Percentiles rank a stretch among this genome's conserved stretches.
Evolutionary conservation across 2,329 filamentous ascomycete species (phyloP).

Genomic region (Fusarium haematococcum): DNA sequence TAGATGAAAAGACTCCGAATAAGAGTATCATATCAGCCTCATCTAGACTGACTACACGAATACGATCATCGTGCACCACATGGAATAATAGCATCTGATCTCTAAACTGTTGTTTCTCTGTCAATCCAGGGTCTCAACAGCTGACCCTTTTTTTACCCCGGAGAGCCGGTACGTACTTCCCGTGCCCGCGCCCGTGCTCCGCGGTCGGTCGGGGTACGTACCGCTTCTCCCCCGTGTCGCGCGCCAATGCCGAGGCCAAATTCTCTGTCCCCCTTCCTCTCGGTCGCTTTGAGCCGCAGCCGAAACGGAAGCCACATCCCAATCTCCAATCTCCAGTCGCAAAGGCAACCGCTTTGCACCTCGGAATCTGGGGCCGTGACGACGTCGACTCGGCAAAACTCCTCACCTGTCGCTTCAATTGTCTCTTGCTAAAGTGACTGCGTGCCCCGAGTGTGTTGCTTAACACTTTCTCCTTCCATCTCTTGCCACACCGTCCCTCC

Average conservation of each 20-base stretch:
- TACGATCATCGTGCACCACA: background rate
- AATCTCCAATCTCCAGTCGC: conserved; percentile 24
- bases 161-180: conserved; percentile 3
- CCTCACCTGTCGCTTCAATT: conserved; percentile 11
- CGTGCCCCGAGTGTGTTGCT: background rate
- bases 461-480: background rate
- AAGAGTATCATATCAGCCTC: background rate
- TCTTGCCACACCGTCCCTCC: background rate
- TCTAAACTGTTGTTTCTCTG: background rate
- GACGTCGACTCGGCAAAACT: background rate
- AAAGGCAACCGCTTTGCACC: conserved; percentile 2
- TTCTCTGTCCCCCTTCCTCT: conserved; percentile 20
- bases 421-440: conserved; percentile 6
- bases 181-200: background rate
- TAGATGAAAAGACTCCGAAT: background rate
- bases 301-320: conserved; percentile 28
- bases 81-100: background rate
- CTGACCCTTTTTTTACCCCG: conserved; percentile 24
- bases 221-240: conserved; percentile 17
- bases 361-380: conserved; percentile 12
- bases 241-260: conserved; percentile 37
- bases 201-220: conserved; percentile 33
- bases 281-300: conserved; percentile 39
- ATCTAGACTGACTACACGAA: background rate
- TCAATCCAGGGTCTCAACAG: background rate